Percentiles rank a stretch among this genome's conserved stretches.
These are phyloP conservation scores for Jimgerdemannia lactiflua DNA, from an alignment of 192 early-diverging fungal genomes.

Conservation along the genomic window DNA sequence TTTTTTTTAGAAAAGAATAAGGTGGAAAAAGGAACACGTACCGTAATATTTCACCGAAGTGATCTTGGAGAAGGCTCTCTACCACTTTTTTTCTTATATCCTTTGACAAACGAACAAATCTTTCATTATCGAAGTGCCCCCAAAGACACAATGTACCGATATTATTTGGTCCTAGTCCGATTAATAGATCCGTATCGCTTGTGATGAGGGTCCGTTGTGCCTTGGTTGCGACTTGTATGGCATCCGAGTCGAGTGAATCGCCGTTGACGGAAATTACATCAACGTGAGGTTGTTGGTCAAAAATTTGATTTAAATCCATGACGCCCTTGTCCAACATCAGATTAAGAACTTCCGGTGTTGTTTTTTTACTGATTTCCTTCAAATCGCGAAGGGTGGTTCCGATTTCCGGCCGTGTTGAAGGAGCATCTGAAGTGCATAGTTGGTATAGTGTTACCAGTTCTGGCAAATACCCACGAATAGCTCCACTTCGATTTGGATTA, in stretches of 20 bases:
- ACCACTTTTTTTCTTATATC: background rate
- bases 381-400: background rate
- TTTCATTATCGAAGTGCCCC: background rate
- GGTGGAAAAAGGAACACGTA: background rate
- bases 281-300: background rate
- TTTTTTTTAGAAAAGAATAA: background rate
- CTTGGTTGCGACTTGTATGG: background rate
- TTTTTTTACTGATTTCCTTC: background rate
- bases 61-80: background rate
- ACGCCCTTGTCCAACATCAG: background rate
- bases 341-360: background rate
- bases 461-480: background rate
- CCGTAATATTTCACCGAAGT: background rate
- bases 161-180: background rate
- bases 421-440: background rate
- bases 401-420: background rate
- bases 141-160: background rate
- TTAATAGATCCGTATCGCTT: background rate
- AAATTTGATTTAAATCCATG: background rate
- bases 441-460: background rate
- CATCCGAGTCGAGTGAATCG: background rate
- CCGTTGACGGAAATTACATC: background rate
- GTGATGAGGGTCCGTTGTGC: background rate
- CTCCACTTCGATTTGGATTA: background rate
- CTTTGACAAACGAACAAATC: background rate